Conservation (phyloP, 805 yeast species). For the Candida nemodendra region DNA sequence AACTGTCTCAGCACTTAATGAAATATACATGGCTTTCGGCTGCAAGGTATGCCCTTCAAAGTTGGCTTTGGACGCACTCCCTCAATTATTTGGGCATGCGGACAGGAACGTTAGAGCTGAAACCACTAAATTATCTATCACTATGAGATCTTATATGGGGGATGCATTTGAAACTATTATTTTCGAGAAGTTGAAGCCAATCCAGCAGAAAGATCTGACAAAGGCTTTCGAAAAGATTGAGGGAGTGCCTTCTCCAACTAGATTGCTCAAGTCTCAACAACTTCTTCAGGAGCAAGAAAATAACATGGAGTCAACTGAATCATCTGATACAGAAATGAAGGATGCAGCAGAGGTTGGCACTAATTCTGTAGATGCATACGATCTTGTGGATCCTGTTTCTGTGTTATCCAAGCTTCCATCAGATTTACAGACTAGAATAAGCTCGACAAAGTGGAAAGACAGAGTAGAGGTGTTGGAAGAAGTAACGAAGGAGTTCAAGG, state of each 20-base stretch:
- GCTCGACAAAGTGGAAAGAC: conserved; percentile 84
- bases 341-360: conserved; percentile 27
- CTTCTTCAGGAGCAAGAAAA: conserved; percentile 33
- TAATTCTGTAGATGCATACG: conserved; percentile 60
- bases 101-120: conserved; percentile 84
- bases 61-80: conserved; percentile 53
- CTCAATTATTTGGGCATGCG: conserved; percentile 77
- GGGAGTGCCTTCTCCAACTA: conserved; percentile 46
- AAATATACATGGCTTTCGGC: conserved; percentile 61
- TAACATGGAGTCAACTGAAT: conserved; percentile 24
- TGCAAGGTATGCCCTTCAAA: conserved; percentile 59
- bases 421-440: conserved; percentile 53
- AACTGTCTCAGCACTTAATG: conserved; percentile 52
- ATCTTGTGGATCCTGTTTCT: conserved; percentile 66
- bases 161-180: conserved; percentile 54
- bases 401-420: conserved; percentile 65
- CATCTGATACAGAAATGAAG: conserved; percentile 39
- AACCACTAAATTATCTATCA: conserved; percentile 65
- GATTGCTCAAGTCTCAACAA: conserved; percentile 56
- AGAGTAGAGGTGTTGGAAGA: conserved; percentile 83
- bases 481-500: conserved; percentile 48
- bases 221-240: conserved; percentile 59
- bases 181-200: conserved; percentile 77
- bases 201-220: conserved; percentile 82
- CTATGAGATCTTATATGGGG: conserved; percentile 74